Evolutionary conservation across 768 basidiomycete species (phyloP).

Genomic region (Lactarius indigo): DNA sequence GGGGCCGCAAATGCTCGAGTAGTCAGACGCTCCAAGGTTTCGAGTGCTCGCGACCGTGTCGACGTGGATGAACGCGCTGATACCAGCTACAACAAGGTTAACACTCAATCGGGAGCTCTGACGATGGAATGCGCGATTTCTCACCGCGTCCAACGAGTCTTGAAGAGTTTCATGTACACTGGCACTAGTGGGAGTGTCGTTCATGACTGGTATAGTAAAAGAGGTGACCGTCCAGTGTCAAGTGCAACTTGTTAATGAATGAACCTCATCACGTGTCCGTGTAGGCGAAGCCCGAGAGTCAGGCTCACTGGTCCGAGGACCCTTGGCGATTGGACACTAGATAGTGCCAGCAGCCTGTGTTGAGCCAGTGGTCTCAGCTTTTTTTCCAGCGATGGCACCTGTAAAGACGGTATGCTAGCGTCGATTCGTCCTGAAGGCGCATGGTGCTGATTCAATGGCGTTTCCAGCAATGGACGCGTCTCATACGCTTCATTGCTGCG

Average conservation of each 20-base stretch:
- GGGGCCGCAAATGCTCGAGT: slow-evolving; percentile 50
- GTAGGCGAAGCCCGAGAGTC: too few species aligned
- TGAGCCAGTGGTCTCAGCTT: not conserved
- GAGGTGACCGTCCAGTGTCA: not conserved
- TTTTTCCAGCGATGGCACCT: slow-evolving; percentile 46
- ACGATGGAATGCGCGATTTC: slow-evolving; percentile 24
- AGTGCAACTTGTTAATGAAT: not conserved
- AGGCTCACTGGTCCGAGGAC: too few species aligned
- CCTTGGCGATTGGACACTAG: not conserved
- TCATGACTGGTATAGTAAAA: slow-evolving; percentile 3
- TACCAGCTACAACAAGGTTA: slow-evolving; percentile 44
- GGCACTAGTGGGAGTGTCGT: not conserved
- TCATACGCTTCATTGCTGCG: slow-evolving; percentile 76
- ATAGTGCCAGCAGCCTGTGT: not conserved
- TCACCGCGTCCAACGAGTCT: slow-evolving; percentile 66
- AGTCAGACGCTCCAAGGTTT: slow-evolving; percentile 38
- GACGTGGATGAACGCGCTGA: slow-evolving; percentile 57
- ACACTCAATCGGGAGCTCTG: not conserved
- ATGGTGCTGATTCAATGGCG: not conserved
- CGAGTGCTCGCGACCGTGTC: slow-evolving; percentile 52
- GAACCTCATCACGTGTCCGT: slow-evolving; percentile 19
- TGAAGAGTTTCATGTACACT: slow-evolving; percentile 48
- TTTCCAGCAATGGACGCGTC: slow-evolving; percentile 69
- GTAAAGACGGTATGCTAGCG: slow-evolving; percentile 48
- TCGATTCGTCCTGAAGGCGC: not conserved